Evolutionary conservation across 2,329 filamentous ascomycete genomes (phyloP).

Genomic region (Xenoacremonium recifei): DNA sequence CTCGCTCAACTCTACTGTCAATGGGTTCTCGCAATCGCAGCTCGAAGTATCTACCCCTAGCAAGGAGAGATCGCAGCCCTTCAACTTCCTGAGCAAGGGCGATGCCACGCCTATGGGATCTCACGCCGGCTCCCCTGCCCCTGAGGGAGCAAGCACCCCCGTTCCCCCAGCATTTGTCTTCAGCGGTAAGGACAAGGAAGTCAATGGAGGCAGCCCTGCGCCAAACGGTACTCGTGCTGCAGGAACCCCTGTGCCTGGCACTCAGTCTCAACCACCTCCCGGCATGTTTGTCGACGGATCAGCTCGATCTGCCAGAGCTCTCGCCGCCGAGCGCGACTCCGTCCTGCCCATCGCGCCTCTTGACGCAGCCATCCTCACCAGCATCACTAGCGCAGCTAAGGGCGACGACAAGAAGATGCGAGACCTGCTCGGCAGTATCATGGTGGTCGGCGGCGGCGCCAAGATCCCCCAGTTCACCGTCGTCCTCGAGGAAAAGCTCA

Average conservation of each 20-base stretch:
- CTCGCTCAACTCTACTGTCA: slow-evolving; percentile 47
- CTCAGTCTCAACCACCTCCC: slow-evolving; percentile 36
- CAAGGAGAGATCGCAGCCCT: slow-evolving; percentile 63
- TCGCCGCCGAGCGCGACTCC: slow-evolving; percentile 72
- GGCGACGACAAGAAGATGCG: slow-evolving; percentile 91
- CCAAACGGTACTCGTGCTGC: slow-evolving; percentile 52
- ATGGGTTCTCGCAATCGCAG: slow-evolving; percentile 42
- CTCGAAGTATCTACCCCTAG: slow-evolving; percentile 56
- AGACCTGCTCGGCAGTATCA: slow-evolving; percentile 85
- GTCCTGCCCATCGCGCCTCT: slow-evolving; percentile 81
- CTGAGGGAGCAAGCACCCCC: slow-evolving; percentile 72
- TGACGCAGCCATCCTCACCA: slow-evolving; percentile 85
- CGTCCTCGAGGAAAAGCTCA: slow-evolving; percentile 80
- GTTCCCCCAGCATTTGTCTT: slow-evolving; percentile 57
- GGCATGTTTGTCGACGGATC: slow-evolving; percentile 51
- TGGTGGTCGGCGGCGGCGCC: slow-evolving; percentile 83
- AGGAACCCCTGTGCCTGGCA: slow-evolving; percentile 40
- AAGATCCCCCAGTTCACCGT: slow-evolving; percentile 78
- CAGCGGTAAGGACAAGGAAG: slow-evolving; percentile 36
- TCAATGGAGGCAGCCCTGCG: slow-evolving; percentile 51
- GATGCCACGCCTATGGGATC: slow-evolving; percentile 83
- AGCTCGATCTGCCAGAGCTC: slow-evolving; percentile 47
- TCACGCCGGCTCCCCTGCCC: slow-evolving; percentile 81
- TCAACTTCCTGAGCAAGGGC: slow-evolving; percentile 65
- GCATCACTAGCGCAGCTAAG: slow-evolving; percentile 81